Conservation (phyloP, 305 asterid genomes). For the Withania somnifera region DNA sequence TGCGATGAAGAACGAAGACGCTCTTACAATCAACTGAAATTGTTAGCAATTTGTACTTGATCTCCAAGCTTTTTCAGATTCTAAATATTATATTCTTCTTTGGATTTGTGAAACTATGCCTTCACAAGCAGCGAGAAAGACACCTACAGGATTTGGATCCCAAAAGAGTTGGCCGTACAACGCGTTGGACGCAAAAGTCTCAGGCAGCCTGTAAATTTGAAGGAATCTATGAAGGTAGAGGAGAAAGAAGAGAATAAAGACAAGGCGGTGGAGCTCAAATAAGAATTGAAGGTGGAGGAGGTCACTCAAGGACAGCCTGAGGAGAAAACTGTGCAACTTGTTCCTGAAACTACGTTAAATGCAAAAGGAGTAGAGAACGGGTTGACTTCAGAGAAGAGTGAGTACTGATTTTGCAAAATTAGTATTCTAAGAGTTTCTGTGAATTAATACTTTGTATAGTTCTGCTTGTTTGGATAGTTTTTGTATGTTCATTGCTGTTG, state of each 20-base stretch:
- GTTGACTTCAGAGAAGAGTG: background rate
- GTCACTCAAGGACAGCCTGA: constrained; percentile 12
- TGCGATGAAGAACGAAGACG: too few relatives aligned
- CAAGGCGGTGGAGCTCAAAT: constrained; percentile 9
- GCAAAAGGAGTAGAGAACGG: background rate
- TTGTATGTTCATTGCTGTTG: too few relatives aligned
- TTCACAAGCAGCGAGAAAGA: constrained; percentile 50
- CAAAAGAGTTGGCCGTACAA: constrained; percentile 47
- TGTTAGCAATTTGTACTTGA: too few relatives aligned
- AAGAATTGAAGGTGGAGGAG: constrained; percentile 17
- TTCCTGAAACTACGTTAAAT: background rate
- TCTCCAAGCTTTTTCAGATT: too few relatives aligned
- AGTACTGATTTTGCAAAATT: too few relatives aligned
- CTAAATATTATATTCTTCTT: too few relatives aligned
- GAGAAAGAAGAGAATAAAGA: constrained; percentile 23
- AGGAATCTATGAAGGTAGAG: constrained; percentile 17
- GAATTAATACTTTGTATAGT: too few relatives aligned
- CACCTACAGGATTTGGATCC: constrained; percentile 65
- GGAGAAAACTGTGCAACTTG: background rate
- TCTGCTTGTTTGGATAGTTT: too few relatives aligned
- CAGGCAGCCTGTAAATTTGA: constrained; percentile 7
- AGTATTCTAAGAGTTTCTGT: too few relatives aligned
- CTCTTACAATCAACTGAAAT: too few relatives aligned
- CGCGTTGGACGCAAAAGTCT: constrained; percentile 24
- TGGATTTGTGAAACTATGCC: constrained; percentile 44